Percentiles rank a stretch among this genome's conserved stretches.
These are phyloP conservation scores for Ganoderma lingzhi DNA, from an alignment of 1,284 basidiomycete species.

Conservation along the genomic window DNA sequence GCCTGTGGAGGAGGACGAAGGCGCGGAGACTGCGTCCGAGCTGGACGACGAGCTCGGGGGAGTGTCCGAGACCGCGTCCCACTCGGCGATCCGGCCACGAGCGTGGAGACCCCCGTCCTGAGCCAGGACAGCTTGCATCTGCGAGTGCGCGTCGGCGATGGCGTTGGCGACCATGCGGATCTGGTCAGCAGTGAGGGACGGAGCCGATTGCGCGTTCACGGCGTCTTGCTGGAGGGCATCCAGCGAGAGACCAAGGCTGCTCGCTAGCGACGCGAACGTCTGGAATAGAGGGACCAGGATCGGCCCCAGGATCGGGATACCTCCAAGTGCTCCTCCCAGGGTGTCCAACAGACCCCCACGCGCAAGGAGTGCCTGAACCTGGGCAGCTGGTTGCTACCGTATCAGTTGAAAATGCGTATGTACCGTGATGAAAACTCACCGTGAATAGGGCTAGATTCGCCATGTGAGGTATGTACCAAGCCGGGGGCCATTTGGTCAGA, in stretches of 20 bases:
- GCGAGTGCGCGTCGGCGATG: conserved; percentile 4
- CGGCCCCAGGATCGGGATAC: conserved; percentile 12
- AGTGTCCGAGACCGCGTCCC: conserved; percentile 5
- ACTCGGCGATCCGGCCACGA: conserved; percentile 1
- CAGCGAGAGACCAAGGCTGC: neutral
- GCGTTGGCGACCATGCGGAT: neutral
- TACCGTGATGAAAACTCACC: neutral
- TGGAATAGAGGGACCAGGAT: conserved; percentile 3
- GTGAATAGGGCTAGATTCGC: neutral
- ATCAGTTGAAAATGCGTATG: neutral
- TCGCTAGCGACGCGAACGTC: neutral
- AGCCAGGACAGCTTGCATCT: neutral
- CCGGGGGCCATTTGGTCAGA: neutral
- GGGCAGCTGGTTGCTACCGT: neutral
- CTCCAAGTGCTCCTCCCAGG: neutral
- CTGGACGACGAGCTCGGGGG: neutral
- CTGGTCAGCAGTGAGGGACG: neutral
- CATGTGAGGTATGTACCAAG: neutral
- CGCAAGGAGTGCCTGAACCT: neutral
- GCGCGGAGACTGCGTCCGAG: neutral
- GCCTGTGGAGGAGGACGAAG: neutral
- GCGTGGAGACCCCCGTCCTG: neutral
- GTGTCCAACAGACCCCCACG: conserved; percentile 7
- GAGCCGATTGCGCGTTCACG: neutral
- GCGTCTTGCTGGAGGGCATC: neutral